Conservation (phyloP, 148 eudicot species). For the Dianthus caryophyllus region DNA sequence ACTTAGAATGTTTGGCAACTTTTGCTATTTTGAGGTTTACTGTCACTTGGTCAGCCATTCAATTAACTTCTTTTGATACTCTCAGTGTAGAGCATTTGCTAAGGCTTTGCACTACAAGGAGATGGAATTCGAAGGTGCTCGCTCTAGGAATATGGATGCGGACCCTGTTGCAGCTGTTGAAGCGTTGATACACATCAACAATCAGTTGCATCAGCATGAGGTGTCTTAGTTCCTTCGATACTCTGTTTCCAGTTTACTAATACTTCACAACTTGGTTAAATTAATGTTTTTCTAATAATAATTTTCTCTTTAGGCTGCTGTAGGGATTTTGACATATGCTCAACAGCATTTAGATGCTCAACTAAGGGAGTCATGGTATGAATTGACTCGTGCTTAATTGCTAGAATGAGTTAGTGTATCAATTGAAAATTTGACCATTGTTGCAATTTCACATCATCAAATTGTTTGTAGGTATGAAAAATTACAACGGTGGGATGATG, state of each 20-base stretch:
- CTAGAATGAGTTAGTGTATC: neutral
- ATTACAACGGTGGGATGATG: constrained; percentile 97
- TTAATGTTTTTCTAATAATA: constrained; percentile 11
- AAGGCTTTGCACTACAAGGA: constrained; percentile 98
- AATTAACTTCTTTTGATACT: constrained; percentile 15
- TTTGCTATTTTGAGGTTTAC: neutral
- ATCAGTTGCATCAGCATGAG: constrained; percentile 97
- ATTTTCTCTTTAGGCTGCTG: constrained; percentile 66
- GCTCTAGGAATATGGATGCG: constrained; percentile 80
- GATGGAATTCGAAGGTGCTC: constrained; percentile 99
- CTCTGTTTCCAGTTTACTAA: neutral
- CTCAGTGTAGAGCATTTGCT: constrained; percentile 97
- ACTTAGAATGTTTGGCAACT: neutral
- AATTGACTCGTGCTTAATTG: neutral
- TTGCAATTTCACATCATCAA: constrained; percentile 14
- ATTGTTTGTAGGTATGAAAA: constrained; percentile 79
- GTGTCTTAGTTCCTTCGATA: constrained; percentile 27
- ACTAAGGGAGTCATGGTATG: constrained; percentile 89
- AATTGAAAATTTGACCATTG: neutral
- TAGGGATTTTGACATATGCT: constrained; percentile 92
- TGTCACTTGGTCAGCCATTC: neutral
- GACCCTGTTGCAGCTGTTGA: constrained; percentile 93
- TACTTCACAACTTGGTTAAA: neutral
- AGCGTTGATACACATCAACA: constrained; percentile 93
- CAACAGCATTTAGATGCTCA: constrained; percentile 85